Evolutionary conservation across 2,329 filamentous ascomycete genomes (phyloP).

Genomic region (Drechmeria coniospora): DNA sequence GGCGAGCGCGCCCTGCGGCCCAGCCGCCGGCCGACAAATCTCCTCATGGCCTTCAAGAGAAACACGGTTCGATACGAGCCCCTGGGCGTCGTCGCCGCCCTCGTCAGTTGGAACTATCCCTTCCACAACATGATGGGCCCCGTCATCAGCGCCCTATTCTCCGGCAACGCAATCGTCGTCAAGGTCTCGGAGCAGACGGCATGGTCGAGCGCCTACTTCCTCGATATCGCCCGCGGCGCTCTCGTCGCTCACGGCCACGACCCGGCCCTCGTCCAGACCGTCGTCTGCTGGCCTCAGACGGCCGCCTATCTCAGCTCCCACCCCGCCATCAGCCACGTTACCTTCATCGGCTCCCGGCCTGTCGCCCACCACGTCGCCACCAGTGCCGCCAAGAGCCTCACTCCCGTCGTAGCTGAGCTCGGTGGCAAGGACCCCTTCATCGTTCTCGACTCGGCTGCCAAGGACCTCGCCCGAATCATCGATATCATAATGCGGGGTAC

Average conservation of each 20-base stretch:
- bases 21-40: slow-evolving; percentile 65
- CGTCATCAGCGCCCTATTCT: slow-evolving; percentile 77
- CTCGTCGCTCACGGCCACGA: slow-evolving; percentile 72
- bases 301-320: slow-evolving; percentile 76
- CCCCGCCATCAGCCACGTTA: slow-evolving; percentile 70
- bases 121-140: slow-evolving; percentile 93
- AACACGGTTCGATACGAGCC: slow-evolving; percentile 87
- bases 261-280: slow-evolving; percentile 64
- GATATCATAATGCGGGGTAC: slow-evolving; percentile 81
- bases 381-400: slow-evolving; percentile 74
- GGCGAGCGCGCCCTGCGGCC: slow-evolving; percentile 67
- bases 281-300: slow-evolving; percentile 76
- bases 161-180: slow-evolving; percentile 81
- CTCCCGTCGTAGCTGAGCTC: slow-evolving; percentile 76
- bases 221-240: slow-evolving; percentile 61
- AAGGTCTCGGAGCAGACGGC: slow-evolving; percentile 93
- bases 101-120: slow-evolving; percentile 93
- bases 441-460: slow-evolving; percentile 60
- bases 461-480: slow-evolving; percentile 54
- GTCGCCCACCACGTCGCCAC: slow-evolving; percentile 81
- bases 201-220: slow-evolving; percentile 79
- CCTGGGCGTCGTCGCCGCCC: slow-evolving; percentile 78
- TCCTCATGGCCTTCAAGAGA: slow-evolving; percentile 90
- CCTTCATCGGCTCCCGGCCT: slow-evolving; percentile 83
- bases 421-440: slow-evolving; percentile 92